phyloP scores from a whole-genome alignment of 345 rosid genomes.

The Raphanus raphanistrum region DNA sequence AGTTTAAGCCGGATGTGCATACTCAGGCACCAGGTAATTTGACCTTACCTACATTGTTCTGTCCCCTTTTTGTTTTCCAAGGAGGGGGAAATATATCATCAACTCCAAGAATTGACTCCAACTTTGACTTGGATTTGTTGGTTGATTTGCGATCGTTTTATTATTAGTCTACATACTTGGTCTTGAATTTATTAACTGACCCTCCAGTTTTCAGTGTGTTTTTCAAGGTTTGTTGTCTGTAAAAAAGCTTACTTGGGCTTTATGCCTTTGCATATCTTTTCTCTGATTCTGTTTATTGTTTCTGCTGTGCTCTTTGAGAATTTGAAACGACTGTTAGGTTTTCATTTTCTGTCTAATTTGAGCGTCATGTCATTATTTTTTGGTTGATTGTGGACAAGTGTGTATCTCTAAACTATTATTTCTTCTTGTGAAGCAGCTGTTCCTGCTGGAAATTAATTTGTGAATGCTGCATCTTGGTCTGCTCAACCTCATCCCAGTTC shows the following conservation, averaged over 20 bases:
- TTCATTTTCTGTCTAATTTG: not conserved
- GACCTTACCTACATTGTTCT: not conserved
- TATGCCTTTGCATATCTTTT: not conserved
- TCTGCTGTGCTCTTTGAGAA: not conserved
- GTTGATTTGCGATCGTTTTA: not conserved
- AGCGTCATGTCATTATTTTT: not conserved
- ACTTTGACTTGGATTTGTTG: not conserved
- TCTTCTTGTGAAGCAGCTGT: constrained; percentile 43
- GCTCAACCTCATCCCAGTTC: constrained; percentile 53
- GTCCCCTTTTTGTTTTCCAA: not conserved
- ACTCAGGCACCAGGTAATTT: constrained; percentile 54
- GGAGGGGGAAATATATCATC: not conserved
- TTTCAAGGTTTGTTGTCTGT: not conserved
- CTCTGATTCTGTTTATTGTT: not conserved
- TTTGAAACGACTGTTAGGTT: not conserved
- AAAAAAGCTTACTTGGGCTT: too few species aligned
- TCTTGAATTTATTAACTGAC: not conserved
- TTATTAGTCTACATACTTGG: not conserved
- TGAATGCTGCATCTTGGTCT: constrained; percentile 75
- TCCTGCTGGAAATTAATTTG: constrained; percentile 49
- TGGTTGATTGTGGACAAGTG: not conserved
- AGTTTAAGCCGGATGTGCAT: constrained; percentile 36
- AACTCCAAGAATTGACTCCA: not conserved
- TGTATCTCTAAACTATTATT: constrained; percentile 3
- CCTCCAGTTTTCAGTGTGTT: not conserved